Percentiles rank a stretch among this genome's conserved stretches.
phyloP scores from a whole-genome alignment of 495 filamentous ascomycete species.

The Penicillium angulare region DNA sequence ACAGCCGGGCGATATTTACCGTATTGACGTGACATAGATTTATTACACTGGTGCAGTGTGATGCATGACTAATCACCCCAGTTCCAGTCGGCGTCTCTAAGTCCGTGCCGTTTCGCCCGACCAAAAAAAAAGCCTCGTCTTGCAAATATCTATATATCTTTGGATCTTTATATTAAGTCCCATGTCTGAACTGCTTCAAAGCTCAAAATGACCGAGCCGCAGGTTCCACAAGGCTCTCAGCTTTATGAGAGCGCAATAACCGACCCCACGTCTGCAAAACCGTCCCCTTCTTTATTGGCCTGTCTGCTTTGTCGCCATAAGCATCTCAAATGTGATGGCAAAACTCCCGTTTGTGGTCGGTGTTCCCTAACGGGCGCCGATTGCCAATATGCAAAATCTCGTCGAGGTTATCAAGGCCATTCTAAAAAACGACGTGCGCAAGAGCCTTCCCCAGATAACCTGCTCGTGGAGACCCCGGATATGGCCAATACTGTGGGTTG shows the following conservation, averaged over 20 bases:
- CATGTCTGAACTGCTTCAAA: not conserved
- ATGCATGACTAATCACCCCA: too few species aligned
- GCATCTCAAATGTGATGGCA: slow-evolving; percentile 55
- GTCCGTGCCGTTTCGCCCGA: too few species aligned
- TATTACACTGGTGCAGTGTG: too few species aligned
- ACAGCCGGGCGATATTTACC: too few species aligned
- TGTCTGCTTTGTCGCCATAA: slow-evolving; percentile 59
- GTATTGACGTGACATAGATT: too few species aligned
- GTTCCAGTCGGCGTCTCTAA: too few species aligned
- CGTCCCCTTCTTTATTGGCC: slow-evolving; percentile 47
- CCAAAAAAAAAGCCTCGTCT: too few species aligned
- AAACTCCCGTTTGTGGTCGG: slow-evolving; percentile 42
- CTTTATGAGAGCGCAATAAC: not conserved
- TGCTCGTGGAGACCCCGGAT: slow-evolving; percentile 17
- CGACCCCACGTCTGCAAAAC: slow-evolving; percentile 19
- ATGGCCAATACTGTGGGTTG: slow-evolving; percentile 30
- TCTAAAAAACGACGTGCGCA: slow-evolving; percentile 48
- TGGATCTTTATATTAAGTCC: not conserved
- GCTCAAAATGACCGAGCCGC: slow-evolving; percentile 24
- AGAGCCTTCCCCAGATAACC: slow-evolving; percentile 26
- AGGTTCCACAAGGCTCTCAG: slow-evolving; percentile 1
- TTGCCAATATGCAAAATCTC: slow-evolving; percentile 48
- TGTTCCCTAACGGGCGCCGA: slow-evolving; percentile 31
- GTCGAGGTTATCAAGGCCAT: slow-evolving; percentile 47
- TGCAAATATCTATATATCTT: too few species aligned